phyloP scores from a whole-genome alignment of 2,329 filamentous ascomycete genomes.

The Tolypocladium ophioglossoides region DNA sequence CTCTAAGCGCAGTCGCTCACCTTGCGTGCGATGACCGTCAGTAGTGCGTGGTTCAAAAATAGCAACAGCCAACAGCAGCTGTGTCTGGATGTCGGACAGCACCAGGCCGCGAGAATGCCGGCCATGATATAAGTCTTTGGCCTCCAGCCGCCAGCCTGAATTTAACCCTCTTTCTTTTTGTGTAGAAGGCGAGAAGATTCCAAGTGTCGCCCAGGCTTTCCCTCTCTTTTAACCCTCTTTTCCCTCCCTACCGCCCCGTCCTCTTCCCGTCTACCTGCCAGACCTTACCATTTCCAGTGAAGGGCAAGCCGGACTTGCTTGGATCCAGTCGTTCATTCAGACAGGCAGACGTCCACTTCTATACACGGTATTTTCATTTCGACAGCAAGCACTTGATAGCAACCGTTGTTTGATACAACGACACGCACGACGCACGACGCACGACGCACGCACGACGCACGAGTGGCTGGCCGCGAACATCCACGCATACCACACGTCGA shows the following conservation, averaged over 20 bases:
- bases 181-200: conserved; percentile 34
- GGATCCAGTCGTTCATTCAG: conserved; percentile 38
- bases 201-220: conserved; percentile 38
- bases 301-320: conserved; percentile 53
- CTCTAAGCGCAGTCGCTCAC: conserved; percentile 33
- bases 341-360: background rate
- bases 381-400: background rate
- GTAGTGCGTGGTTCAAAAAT: conserved; percentile 25
- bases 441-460: background rate
- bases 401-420: background rate
- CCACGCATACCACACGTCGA: background rate
- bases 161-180: conserved; percentile 30
- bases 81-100: conserved; percentile 1
- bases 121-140: conserved; percentile 50
- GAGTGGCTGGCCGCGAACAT: conserved; percentile 3
- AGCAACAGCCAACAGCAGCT: conserved; percentile 16
- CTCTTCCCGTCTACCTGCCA: conserved; percentile 12
- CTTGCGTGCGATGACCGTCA: conserved; percentile 14
- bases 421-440: background rate
- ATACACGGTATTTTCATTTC: too few species aligned
- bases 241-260: conserved; percentile 20
- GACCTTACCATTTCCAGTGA: conserved; percentile 24
- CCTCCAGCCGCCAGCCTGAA: conserved; percentile 29
- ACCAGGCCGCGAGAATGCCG: conserved; percentile 28
- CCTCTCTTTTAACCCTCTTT: conserved; percentile 28